A percentile compares a stretch with the other conserved stretches of the same genome.
Evolutionary conservation across 495 filamentous ascomycete genomes (phyloP).

Genomic region (Chaetomium cochliodes): DNA sequence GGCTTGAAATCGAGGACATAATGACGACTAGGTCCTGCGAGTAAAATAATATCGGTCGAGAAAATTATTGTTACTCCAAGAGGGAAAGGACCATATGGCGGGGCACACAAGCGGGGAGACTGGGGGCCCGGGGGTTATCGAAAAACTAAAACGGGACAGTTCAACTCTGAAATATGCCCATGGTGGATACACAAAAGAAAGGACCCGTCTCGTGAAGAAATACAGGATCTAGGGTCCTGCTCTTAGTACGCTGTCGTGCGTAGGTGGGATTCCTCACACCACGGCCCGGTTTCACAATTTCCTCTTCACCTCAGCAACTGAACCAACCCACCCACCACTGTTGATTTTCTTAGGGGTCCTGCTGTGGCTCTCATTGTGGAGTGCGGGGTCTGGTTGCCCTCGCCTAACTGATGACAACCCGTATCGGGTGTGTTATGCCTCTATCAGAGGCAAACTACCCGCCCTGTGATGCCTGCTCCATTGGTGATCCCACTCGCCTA

Average conservation of each 20-base stretch:
- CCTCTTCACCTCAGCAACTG: neutral
- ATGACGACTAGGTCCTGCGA: neutral
- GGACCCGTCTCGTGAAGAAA: constrained; percentile 9
- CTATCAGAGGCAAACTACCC: neutral
- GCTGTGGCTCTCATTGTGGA: constrained; percentile 2
- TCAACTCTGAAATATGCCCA: constrained; percentile 9
- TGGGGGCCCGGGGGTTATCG: neutral
- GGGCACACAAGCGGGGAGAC: neutral
- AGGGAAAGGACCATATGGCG: neutral
- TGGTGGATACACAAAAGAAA: constrained; percentile 11
- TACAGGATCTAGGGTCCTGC: neutral
- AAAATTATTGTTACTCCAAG: neutral
- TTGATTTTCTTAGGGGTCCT: constrained; percentile 14
- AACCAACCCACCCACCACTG: constrained; percentile 1
- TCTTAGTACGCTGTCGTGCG: neutral
- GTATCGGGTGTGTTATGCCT: neutral
- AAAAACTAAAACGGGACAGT: neutral
- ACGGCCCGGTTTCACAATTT: constrained; percentile 16
- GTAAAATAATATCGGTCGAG: neutral
- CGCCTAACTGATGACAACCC: neutral
- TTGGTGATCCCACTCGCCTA: neutral
- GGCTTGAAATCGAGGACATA: constrained; percentile 30
- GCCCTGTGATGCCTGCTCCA: too few species aligned
- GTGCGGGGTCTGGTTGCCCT: constrained; percentile 12
- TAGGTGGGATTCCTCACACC: neutral